Evolutionary conservation across 768 basidiomycete genomes (phyloP), one percentile per base, ranked within the genome.

Genomic region (Suillus subaureus): DNA sequence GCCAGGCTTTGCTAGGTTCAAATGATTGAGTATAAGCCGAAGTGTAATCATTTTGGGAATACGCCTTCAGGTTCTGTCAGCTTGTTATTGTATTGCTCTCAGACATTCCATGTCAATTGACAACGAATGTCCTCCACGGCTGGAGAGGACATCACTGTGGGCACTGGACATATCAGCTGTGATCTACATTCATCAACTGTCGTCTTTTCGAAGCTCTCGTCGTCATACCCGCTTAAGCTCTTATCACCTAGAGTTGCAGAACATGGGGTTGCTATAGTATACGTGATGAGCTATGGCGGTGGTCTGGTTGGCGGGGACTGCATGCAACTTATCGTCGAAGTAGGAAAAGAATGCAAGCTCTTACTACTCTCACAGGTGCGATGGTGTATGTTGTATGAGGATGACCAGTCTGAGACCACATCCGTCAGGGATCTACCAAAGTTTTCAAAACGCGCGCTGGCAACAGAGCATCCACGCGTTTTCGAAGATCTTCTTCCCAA

Each of bases 281-380:
- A 97, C 70, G 80, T 93, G 21, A 75, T 98, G 65, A 89, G 87
- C 42, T 99, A 98, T 70, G 96, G 96, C 0, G 96, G 96, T 13
- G 96, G 96, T 3, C 83, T 99, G 12, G 92, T 99, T 43, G 88
- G 90, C 6, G 95, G 95, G 0, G 96, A 99, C 79, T 77, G 81
- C 33, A 80, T 97, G 61, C 76, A 83, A 52, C 74, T 98, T 15
- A 70, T 77, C n/a, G 85, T 91, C 28, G 77, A 87, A 43, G 84
- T 96, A 15, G 83, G 84, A 49, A 73, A 78, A 37, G 83, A 80
- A 18, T 84, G 86, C 35, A 82, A 77, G 13, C 84, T 98, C 2
- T 79, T 96, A 6, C 73, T 98, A 57, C 81, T 97, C 39, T 94
- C 96, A 12, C 96, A 98, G 84, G 96, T 91, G 65, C 74, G 82